phyloP scores from a whole-genome alignment of 2,329 filamentous ascomycete species.

The Fusarium nelsonii region DNA sequence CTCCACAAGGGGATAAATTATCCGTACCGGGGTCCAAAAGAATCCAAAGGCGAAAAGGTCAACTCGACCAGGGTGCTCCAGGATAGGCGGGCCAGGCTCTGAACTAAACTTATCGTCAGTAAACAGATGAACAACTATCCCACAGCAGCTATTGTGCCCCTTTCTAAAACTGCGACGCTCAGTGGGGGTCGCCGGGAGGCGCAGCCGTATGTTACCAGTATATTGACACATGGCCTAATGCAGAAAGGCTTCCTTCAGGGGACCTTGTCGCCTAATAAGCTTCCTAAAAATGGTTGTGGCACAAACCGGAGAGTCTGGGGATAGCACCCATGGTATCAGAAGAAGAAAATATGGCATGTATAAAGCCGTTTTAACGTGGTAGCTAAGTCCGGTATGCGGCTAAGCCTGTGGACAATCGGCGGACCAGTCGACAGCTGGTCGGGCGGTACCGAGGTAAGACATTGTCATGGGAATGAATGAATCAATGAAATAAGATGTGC shows the following conservation, averaged over 20 bases:
- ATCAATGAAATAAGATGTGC: conserved; percentile 9
- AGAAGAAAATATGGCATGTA: conserved; percentile 40
- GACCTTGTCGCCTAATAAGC: conserved; percentile 34
- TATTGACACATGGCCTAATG: conserved; percentile 41
- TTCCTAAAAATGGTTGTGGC: conserved; percentile 39
- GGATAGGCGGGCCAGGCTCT: conserved; percentile 30
- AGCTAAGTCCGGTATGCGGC: conserved; percentile 32
- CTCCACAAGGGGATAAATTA: conserved; percentile 50
- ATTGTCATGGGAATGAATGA: conserved; percentile 14
- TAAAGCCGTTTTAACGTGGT: conserved; percentile 30
- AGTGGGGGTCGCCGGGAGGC: conserved; percentile 39
- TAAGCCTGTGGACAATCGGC: conserved; percentile 32
- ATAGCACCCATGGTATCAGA: conserved; percentile 33
- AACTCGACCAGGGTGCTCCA: conserved; percentile 32
- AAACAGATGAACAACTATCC: conserved; percentile 27
- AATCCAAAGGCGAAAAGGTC: conserved; percentile 28
- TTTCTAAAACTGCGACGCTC: conserved; percentile 35
- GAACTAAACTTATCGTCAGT: conserved; percentile 29
- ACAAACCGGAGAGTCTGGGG: conserved; percentile 38
- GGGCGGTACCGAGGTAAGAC: conserved; percentile 45
- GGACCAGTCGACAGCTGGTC: conserved; percentile 38
- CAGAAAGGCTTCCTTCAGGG: conserved; percentile 44
- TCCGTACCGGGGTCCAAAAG: conserved; percentile 43
- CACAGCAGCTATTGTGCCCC: conserved; percentile 34
- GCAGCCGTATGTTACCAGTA: conserved; percentile 43